Percentiles rank a stretch among this genome's conserved stretches.
Conservation (phyloP, 2,329 filamentous ascomycete genomes). For the Sphaceloma murrayae region DNA sequence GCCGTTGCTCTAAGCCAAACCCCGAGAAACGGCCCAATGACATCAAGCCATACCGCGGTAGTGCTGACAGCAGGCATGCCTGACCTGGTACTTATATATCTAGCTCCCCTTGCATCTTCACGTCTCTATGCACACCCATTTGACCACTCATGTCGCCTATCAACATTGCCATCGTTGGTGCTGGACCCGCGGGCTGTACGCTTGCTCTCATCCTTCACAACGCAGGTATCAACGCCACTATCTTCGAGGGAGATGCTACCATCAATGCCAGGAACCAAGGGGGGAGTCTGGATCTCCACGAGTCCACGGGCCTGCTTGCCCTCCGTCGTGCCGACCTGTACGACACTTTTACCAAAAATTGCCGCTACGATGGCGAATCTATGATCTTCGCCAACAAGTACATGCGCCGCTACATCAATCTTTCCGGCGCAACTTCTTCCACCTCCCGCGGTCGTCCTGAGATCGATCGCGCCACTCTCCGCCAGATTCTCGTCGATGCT, state of each 20-base stretch:
- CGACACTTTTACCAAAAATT: constrained; percentile 28
- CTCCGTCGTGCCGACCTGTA: constrained; percentile 28
- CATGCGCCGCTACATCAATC: constrained; percentile 24
- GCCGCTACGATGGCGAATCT: constrained; percentile 37
- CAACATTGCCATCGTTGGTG: constrained; percentile 31
- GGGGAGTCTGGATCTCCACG: constrained; percentile 32
- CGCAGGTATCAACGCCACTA: constrained; percentile 21
- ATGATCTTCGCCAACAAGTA: constrained; percentile 35
- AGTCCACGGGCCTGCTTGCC: constrained; percentile 28
- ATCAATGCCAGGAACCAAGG: constrained; percentile 28
- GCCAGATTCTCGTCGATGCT: constrained; percentile 28
- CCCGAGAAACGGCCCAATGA: no score
- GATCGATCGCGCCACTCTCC: constrained; percentile 30
- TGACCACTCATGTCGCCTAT: constrained; percentile 12
- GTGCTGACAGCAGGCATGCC: no score
- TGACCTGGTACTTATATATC: no score
- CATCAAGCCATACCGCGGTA: no score
- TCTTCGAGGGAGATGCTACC: constrained; percentile 29
- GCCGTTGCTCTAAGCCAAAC: no score
- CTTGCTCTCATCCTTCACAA: constrained; percentile 30
- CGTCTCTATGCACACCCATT: background rate
- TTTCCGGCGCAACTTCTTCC: constrained; percentile 20
- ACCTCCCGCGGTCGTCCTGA: constrained; percentile 27
- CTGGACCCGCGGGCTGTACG: constrained; percentile 30
- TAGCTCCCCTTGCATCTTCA: no score